phyloP scores from a whole-genome alignment of 2,329 filamentous ascomycete genomes.

The Akanthomyces muscarius region DNA sequence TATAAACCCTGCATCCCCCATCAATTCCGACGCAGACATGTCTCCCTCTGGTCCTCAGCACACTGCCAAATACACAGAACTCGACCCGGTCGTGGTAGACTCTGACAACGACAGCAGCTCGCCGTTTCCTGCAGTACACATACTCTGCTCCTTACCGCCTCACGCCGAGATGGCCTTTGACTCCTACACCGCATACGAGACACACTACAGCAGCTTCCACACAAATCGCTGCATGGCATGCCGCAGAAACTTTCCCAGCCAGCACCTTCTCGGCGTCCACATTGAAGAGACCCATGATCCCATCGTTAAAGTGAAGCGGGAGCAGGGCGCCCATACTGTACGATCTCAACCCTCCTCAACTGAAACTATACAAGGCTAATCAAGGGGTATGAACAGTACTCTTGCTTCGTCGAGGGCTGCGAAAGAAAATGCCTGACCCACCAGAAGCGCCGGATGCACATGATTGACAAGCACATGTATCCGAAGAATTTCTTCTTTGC shows the following conservation, averaged over 20 bases:
- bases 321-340: slow-evolving; percentile 83
- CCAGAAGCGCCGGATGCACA: slow-evolving; percentile 79
- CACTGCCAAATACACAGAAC: slow-evolving; percentile 54
- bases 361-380: not conserved
- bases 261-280: slow-evolving; percentile 75
- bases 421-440: slow-evolving; percentile 78
- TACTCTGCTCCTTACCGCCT: slow-evolving; percentile 79
- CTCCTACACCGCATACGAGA: slow-evolving; percentile 76
- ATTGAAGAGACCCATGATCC: slow-evolving; percentile 91
- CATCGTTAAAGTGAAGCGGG: slow-evolving; percentile 65
- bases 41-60: slow-evolving; percentile 26
- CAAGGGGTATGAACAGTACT: slow-evolving; percentile 53
- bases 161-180: slow-evolving; percentile 70
- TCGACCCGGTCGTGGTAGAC: slow-evolving; percentile 44
- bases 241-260: slow-evolving; percentile 80
- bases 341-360: slow-evolving; percentile 29
- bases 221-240: slow-evolving; percentile 83
- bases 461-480: slow-evolving; percentile 93
- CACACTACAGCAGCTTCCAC: slow-evolving; percentile 79
- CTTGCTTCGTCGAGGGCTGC: slow-evolving; percentile 86
- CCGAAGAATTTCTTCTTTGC: slow-evolving; percentile 85
- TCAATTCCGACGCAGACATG: slow-evolving; percentile 11
- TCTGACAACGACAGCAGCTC: slow-evolving; percentile 32
- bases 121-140: slow-evolving; percentile 40
- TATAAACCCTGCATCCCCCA: slow-evolving; percentile 29